Conservation (phyloP, 257 asterid species). For the Nicotiana benthamiana region DNA sequence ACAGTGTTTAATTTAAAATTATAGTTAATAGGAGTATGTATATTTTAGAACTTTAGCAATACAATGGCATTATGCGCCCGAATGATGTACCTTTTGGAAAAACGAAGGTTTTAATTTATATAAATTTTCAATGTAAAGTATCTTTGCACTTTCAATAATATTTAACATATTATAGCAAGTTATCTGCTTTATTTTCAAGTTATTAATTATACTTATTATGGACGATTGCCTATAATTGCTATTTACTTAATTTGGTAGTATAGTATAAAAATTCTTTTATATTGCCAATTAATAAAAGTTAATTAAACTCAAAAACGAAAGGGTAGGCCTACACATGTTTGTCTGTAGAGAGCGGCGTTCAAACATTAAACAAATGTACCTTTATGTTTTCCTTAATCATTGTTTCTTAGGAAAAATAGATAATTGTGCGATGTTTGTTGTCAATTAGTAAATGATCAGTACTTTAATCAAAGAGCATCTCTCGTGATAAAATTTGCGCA, state of each 20-base stretch:
- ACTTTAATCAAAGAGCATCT: neutral
- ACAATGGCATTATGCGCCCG: neutral
- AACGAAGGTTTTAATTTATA: neutral
- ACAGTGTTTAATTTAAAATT: neutral
- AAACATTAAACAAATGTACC: neutral
- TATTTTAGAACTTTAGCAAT: too few species aligned
- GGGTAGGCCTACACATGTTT: neutral
- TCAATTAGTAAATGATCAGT: neutral
- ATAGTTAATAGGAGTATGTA: neutral
- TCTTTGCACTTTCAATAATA: neutral
- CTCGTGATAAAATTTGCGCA: neutral
- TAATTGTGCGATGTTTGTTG: neutral
- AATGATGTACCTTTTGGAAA: neutral
- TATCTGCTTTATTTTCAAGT: neutral
- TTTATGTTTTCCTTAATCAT: neutral
- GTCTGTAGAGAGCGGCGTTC: neutral
- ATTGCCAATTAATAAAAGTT: neutral
- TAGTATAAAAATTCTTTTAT: neutral
- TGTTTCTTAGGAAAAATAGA: neutral
- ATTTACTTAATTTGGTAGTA: neutral
- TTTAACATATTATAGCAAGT: neutral
- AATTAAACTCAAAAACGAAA: neutral
- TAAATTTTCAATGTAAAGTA: neutral
- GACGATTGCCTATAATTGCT: neutral
- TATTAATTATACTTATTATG: neutral